These are phyloP conservation scores for Candida insectalens DNA, from an alignment of 805 yeast species.

Conservation along the genomic window DNA sequence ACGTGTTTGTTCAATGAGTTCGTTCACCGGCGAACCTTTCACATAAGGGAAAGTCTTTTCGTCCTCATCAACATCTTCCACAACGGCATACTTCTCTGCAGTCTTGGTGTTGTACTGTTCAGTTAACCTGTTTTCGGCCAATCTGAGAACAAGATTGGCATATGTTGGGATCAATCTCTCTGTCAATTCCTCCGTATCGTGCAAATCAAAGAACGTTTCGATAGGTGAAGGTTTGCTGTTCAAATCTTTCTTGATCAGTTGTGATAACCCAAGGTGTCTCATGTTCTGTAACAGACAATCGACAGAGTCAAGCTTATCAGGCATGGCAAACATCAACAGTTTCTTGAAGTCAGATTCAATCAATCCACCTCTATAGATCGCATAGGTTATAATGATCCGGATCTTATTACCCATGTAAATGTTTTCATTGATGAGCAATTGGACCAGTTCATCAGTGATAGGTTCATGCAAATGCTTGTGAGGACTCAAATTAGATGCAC, in stretches of 20 bases:
- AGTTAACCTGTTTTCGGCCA: conserved; percentile 18
- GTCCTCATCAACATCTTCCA: conserved; percentile 24
- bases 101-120: conserved; percentile 15
- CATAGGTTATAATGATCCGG: conserved; percentile 65
- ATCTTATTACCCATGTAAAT: conserved; percentile 46
- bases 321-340: conserved; percentile 44
- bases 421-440: conserved; percentile 37
- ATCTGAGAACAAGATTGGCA: conserved; percentile 16
- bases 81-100: conserved; percentile 5
- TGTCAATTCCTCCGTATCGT: conserved; percentile 15
- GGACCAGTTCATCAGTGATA: conserved; percentile 43
- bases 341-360: conserved; percentile 65
- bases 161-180: conserved; percentile 19
- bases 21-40: conserved; percentile 20
- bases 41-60: conserved; percentile 45
- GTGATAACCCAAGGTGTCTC: conserved; percentile 29
- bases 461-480: conserved; percentile 48
- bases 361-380: conserved; percentile 74
- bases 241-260: conserved; percentile 27
- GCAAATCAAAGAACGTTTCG: conserved; percentile 44
- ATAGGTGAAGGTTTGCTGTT: conserved; percentile 35
- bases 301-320: conserved; percentile 25
- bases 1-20: conserved; percentile 6
- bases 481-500: conserved; percentile 67
- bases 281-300: conserved; percentile 50